A percentile compares a stretch with the other conserved stretches of the same genome.
Evolutionary conservation across 2,329 filamentous ascomycete species (phyloP).

Genomic region (Aspergillus sp.): DNA sequence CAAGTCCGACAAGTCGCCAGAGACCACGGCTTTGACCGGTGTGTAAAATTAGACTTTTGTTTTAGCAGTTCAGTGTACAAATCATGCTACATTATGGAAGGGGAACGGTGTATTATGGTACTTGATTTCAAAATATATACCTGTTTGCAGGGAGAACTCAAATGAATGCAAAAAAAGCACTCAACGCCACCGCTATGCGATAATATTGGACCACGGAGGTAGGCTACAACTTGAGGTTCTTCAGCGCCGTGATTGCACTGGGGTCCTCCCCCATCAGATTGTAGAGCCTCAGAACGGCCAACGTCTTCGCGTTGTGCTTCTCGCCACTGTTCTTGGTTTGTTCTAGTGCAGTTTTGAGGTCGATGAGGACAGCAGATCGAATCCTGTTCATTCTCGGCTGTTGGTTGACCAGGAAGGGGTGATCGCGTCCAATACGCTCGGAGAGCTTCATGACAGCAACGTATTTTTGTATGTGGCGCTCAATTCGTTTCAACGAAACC

Average conservation of each 20-base stretch:
- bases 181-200: slow-evolving; percentile 41
- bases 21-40: slow-evolving; percentile 42
- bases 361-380: slow-evolving; percentile 55
- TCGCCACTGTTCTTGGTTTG: slow-evolving; percentile 40
- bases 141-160: slow-evolving; percentile 1
- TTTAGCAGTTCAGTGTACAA: slow-evolving; percentile 25
- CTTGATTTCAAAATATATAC: slow-evolving; percentile 20
- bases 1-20: slow-evolving; percentile 50
- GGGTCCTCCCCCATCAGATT: slow-evolving; percentile 52
- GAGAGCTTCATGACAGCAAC: slow-evolving; percentile 47
- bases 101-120: slow-evolving; percentile 36
- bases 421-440: slow-evolving; percentile 45
- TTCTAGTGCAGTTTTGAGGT: slow-evolving; percentile 56
- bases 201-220: slow-evolving; percentile 1
- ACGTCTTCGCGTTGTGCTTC: slow-evolving; percentile 33
- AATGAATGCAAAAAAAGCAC: slow-evolving; percentile 5
- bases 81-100: slow-evolving; percentile 36
- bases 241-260: slow-evolving; percentile 52
- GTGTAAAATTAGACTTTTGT: slow-evolving; percentile 38
- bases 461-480: slow-evolving; percentile 51
- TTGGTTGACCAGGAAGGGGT: slow-evolving; percentile 57
- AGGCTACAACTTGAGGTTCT: slow-evolving; percentile 32
- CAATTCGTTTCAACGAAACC: slow-evolving; percentile 40
- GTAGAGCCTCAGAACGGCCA: slow-evolving; percentile 54
- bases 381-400: slow-evolving; percentile 49